Base-by-base conservation (phyloP, 805 yeast species). In the Lipomyces sp. region DNA sequence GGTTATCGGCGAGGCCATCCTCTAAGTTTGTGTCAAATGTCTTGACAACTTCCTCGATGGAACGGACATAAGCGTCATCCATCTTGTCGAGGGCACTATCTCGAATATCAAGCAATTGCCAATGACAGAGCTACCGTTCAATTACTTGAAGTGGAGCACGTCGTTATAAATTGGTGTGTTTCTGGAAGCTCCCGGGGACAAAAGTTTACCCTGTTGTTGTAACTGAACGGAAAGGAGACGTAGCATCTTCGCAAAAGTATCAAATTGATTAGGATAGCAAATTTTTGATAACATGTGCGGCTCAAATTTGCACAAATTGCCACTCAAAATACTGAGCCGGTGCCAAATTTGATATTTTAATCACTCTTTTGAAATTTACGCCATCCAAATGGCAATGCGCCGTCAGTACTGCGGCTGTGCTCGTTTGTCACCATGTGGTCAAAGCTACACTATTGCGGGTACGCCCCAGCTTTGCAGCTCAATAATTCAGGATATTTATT, bases 1-100 rank as follows among this genome's bases (percentile, higher is more conserved):
- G 72, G 29, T 66, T 64, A 30, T 59, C 61, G 10, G 72, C 63
- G 10, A 75, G 69, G 11, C 77, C 77, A 4, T 32, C 24, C 10
- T 18, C 54, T 7, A 70, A 65, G 58, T 69, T 57, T 10, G 72
- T 57, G 32, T 67, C 63, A 56, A 75, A 57, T 60, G 55, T 32
- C 67, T 61, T 48, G 59, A 62, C 64, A 45, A 64, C 67, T 8
- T 67, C 70, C 32, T 59, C 73, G 29, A 65, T 60, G n/a, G 73
- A 60, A 30, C 53, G 64, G 34, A 62, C 65, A 34, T 50, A 68
- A 15, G 71, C 71, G 62, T 66, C 64, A 18, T 68, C 71, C 71
- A 68, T 68, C 30, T 24, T 24, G 33, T 50, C 24, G n/a, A 13
- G 54, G n/a, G 48, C n/a, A 42, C 5, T n/a, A n/a, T n/a, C 6